phyloP scores from a whole-genome alignment of 768 basidiomycete species.

The Inosperma sp. region DNA sequence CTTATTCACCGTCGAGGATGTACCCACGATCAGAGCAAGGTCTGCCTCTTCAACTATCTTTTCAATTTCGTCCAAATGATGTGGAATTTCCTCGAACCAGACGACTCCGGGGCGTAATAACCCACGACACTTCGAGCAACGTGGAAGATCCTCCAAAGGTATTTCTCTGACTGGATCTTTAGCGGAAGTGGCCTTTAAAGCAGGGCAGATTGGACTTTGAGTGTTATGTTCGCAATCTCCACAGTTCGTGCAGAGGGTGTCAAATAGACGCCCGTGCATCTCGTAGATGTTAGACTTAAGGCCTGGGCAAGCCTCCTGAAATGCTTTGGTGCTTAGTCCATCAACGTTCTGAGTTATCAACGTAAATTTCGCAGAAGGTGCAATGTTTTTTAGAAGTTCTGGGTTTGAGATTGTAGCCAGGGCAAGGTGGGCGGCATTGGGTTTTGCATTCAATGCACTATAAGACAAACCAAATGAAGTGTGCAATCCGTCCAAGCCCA shows the following conservation, averaged over 20 bases:
- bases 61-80: slow-evolving; percentile 37
- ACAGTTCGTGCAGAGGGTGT: slow-evolving; percentile 51
- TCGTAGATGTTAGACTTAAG: slow-evolving; percentile 37
- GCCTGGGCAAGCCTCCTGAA: slow-evolving; percentile 25
- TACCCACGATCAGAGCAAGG: slow-evolving; percentile 51
- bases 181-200: slow-evolving; percentile 37
- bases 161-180: slow-evolving; percentile 38
- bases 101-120: slow-evolving; percentile 52
- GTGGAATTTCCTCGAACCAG: slow-evolving; percentile 52
- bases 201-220: slow-evolving; percentile 42
- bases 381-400: slow-evolving; percentile 31
- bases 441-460: slow-evolving; percentile 44
- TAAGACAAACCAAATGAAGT: slow-evolving; percentile 6
- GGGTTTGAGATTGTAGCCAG: slow-evolving; percentile 45
- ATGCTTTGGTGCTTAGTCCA: slow-evolving; percentile 41
- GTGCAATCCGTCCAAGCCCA: slow-evolving; percentile 3
- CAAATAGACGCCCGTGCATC: slow-evolving; percentile 60
- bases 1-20: slow-evolving; percentile 44
- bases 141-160: slow-evolving; percentile 38
- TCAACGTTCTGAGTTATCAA: slow-evolving; percentile 65
- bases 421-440: slow-evolving; percentile 54
- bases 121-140: slow-evolving; percentile 39
- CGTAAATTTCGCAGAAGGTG: slow-evolving; percentile 42
- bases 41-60: slow-evolving; percentile 42
- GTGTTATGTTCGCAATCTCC: slow-evolving; percentile 36